phyloP scores from a whole-genome alignment of 495 filamentous ascomycete species.

The Aspergillus heteromorphus region DNA sequence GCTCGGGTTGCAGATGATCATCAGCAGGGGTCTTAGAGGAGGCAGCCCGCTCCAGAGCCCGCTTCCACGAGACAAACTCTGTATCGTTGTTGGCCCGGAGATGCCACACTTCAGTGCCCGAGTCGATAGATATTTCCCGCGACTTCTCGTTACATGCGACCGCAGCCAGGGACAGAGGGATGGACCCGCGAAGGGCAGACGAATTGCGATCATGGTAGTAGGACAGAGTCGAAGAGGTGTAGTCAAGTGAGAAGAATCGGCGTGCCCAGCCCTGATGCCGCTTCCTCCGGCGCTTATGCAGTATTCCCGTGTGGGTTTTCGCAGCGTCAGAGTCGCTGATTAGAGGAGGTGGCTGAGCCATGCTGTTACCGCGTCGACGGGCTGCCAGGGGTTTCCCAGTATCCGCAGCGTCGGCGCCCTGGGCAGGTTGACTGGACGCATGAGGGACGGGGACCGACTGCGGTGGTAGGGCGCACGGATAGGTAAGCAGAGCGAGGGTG shows the following conservation, averaged over 20 bases:
- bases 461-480: slow-evolving; percentile 78
- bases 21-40: slow-evolving; percentile 35
- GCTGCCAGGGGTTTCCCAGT: slow-evolving; percentile 24
- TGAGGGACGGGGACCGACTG: slow-evolving; percentile 64
- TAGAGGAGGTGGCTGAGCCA: slow-evolving; percentile 22
- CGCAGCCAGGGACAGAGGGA: slow-evolving; percentile 84
- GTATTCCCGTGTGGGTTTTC: slow-evolving; percentile 64
- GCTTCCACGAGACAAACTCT: slow-evolving; percentile 84
- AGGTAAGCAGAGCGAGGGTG: slow-evolving; percentile 89
- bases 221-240: slow-evolving; percentile 80
- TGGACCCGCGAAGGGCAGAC: slow-evolving; percentile 81
- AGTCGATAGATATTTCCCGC: slow-evolving; percentile 93
- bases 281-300: slow-evolving; percentile 88
- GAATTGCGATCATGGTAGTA: slow-evolving; percentile 95
- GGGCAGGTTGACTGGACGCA: slow-evolving; percentile 44
- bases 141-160: slow-evolving; percentile 81
- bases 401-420: slow-evolving; percentile 24
- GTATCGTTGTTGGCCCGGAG: slow-evolving; percentile 73
- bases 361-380: slow-evolving; percentile 33
- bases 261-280: slow-evolving; percentile 88
- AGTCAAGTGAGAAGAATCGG: slow-evolving; percentile 92
- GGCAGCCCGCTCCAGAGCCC: slow-evolving; percentile 78
- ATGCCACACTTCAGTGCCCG: slow-evolving; percentile 96
- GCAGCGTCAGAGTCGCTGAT: slow-evolving; percentile 19
- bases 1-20: slow-evolving; percentile 23